Base-by-base conservation (phyloP, 192 early-diverging fungal genomes). In the Coemansia sp. region DNA sequence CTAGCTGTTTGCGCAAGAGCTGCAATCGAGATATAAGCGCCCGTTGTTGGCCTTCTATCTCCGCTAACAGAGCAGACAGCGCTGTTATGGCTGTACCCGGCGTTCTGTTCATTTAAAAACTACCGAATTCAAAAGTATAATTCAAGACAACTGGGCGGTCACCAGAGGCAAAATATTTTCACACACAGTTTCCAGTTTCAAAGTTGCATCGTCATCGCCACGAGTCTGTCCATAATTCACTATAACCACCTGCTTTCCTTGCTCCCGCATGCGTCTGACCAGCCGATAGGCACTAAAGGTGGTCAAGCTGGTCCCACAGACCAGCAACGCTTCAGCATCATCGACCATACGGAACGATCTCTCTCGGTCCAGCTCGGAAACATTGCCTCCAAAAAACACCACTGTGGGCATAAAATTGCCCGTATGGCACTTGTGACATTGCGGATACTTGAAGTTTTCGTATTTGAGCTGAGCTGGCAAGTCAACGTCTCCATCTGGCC, bases 301-400 rank as follows among this genome's bases (percentile, higher is more conserved):
- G 10, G 88, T 83, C 35, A 95, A 70, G 2, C 89, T 88, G 6
- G 87, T 82, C 1, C 94, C 94, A 43, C 93, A 78, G 15, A 91
- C 84, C 50, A 97, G 68, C 52, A 95, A 61, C 5, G 81, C 84
- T 23, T 70, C 50, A 0, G 84, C 79, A 8, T 80, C 57, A 30
- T 87, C 66, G 6, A 95, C 72, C 56, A 87, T 78, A 12, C 77
- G 28, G 39, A 78, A 80, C 7, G 91, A 77, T 45, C 40, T 35
- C 31, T 81, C 65, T 21, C 85, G 83, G n/a, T 86, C 77, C 0
- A 53, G 21, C 13, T 44, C 37, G 0, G 72, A 67, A 38, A 95
- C 87, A 58, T 91, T 94, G 57, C 91, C 94, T 10, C 92, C 92
- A 81, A 96, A 96, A 53, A 94, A 94, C 9, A 94, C 83, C 14